A percentile compares a stretch with the other conserved stretches of the same genome.
Conservation (phyloP, 306 rosid genomes). For the cucumber (Cucumis sativus) region DNA sequence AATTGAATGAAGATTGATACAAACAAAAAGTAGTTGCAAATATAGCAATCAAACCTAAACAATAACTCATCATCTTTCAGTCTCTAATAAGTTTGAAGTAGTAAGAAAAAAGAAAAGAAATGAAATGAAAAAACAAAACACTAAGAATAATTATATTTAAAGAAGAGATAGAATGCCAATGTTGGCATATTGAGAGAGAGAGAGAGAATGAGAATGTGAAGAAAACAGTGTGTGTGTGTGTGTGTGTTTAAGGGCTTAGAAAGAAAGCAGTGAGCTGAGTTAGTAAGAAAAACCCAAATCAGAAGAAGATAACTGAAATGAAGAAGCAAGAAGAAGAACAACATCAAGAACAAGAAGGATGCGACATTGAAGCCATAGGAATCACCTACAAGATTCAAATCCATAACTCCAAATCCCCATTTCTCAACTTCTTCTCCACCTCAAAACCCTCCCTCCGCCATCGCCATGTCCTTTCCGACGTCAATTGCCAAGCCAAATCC, state of each 20-base stretch:
- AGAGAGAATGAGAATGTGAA: not conserved
- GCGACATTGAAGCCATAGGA: slow-evolving; percentile 73
- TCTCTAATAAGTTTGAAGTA: no score
- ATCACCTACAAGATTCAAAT: slow-evolving; percentile 51
- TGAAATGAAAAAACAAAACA: not conserved
- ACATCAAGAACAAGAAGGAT: slow-evolving; percentile 37
- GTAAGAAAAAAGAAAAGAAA: not conserved
- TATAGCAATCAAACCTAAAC: no score
- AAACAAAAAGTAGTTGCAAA: no score
- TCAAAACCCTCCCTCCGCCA: slow-evolving; percentile 14
- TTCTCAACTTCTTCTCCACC: slow-evolving; percentile 29
- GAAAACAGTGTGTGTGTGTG: not conserved
- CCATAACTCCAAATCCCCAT: slow-evolving; percentile 28
- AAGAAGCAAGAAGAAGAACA: slow-evolving; percentile 32
- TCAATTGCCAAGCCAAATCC: slow-evolving; percentile 49
- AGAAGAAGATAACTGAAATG: slow-evolving; percentile 16
- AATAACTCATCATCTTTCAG: no score
- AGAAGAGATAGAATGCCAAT: not conserved
- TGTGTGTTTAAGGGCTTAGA: not conserved
- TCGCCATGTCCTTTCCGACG: slow-evolving; percentile 50
- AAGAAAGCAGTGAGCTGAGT: not conserved
- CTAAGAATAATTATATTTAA: not conserved
- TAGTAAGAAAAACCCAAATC: not conserved
- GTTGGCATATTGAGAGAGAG: not conserved
- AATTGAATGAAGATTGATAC: not conserved